These are phyloP conservation scores for Bocquillonia castaneifolia DNA, from an alignment of 441 rosid species.

Conservation along the genomic window DNA sequence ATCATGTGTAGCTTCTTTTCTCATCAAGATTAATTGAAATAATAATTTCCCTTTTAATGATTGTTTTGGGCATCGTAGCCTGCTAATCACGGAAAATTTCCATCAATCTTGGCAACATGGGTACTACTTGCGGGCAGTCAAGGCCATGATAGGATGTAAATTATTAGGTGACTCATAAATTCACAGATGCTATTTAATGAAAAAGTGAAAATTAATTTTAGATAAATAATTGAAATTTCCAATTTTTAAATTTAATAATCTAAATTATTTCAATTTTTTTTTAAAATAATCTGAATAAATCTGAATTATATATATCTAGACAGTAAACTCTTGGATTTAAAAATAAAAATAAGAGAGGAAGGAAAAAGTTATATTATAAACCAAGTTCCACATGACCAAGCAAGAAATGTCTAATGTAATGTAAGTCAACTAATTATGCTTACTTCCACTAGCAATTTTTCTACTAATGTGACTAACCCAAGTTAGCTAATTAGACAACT, in stretches of 20 bases:
- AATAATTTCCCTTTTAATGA: conserved; percentile 27
- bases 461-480: not conserved
- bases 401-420: not conserved
- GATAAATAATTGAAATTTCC: too few relatives aligned
- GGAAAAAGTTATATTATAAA: not conserved
- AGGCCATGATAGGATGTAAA: too few relatives aligned
- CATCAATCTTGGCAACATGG: conserved; percentile 27
- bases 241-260: too few relatives aligned
- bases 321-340: too few relatives aligned
- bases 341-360: too few relatives aligned
- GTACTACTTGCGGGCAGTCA: not conserved
- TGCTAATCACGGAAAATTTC: conserved; percentile 21
- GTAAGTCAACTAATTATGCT: conserved; percentile 10
- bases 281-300: too few relatives aligned
- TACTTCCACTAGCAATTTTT: conserved; percentile 4
- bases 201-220: too few relatives aligned
- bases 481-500: not conserved
- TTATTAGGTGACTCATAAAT: too few relatives aligned
- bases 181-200: too few relatives aligned
- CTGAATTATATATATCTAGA: too few relatives aligned
- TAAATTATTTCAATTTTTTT: too few relatives aligned
- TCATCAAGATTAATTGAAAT: conserved; percentile 23
- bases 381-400: not conserved
- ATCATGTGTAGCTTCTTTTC: conserved; percentile 25
- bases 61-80: conserved; percentile 24